Evolutionary conservation across 116 monocot species (phyloP), one percentile per base, ranked within the genome.

Genomic region (Thalassia testudinum): DNA sequence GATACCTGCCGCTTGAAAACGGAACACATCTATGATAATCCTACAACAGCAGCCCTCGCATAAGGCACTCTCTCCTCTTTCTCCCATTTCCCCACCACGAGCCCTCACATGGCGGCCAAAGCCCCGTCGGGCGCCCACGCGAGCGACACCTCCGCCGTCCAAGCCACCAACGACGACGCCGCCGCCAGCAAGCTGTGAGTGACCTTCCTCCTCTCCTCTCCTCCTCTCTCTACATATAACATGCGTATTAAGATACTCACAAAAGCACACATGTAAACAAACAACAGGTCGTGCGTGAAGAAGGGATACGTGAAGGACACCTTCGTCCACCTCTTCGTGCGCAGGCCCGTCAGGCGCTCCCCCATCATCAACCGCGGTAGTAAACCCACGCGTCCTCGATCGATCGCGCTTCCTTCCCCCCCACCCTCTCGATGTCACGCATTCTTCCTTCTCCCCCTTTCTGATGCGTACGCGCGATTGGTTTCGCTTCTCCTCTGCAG

Each of bases 231-330:
- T 34, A 34, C 10, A 34, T 34, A 34, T n/a, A 34, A 34, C 30
- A 34, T 10, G 6, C 30, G 10, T 10, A 3, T 10, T 10, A 34
- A 34, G 10, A 34, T 34, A 3, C 30, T 34, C 3, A 34, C 10
- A 3, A 3, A 34, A 34, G n/a, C n/a, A n/a, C n/a, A n/a, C n/a
- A n/a, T n/a, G n/a, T n/a, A n/a, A n/a, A n/a, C n/a, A n/a, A 34
- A 5, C 37, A 29, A 15, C 52, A 95, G 95, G 54, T 88, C 95
- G 0, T 95, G 95, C 57, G 85, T 88, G 47, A 78, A 75, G 30
- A 95, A 88, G 62, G 88, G 95, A 44, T 95, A 95, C 61, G 85
- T 95, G 72, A 85, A 81, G 60, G 95, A 95, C 72, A 73, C 88
- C 14, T 95, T 72, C 57, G 81, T 95, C 27, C 81, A 85, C 37